Base-by-base conservation (phyloP, 331 rosid species). In the Erythrophleum ivorense region DNA sequence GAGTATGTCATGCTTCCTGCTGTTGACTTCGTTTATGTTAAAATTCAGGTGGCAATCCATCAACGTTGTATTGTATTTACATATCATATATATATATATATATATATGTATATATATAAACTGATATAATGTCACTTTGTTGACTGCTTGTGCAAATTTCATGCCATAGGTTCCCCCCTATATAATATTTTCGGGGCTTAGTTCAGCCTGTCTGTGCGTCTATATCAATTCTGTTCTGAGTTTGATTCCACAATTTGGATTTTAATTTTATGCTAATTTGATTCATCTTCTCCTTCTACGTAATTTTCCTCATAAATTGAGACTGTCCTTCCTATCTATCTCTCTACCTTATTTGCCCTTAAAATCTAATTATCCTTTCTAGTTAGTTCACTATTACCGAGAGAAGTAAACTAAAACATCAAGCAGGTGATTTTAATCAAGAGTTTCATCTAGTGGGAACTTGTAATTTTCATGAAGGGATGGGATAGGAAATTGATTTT, bases 1-100 rank as follows among this genome's bases (percentile, higher is more conserved):
- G 92, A 83, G 99, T 95, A 93, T 77, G 93, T 50, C 62, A 76
- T 74, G 72, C 46, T 75, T 52, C n/a, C 24, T 36, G 29, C 62
- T 69, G 41, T 64, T 70, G 19, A 54, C 29, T 68, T 41, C 36
- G 29, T 29, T 16, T 58, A 14, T 48, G 54, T 46, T 38, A 46
- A 16, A 71, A 48, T 43, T 29, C 33, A 3, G 38, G 33, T 70
- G 75, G 46, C 21, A 49, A 16, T 71, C 71, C 76, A 46, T 36
- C 49, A 63, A 24, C 41, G 3, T 53, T 41, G 29, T 29, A 50
- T 38, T 46, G 43, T 54, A 18, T 19, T 70, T 60, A 38, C 75
- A 31, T 58, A 34, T 76, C 29, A 24, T 24, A 24, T 24, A 24
- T 24, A 24, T 24, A 24, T 55, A n/a, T n/a, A n/a, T n/a, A n/a